A percentile compares a stretch with the other conserved stretches of the same genome.
phyloP scores from a whole-genome alignment of 768 basidiomycete species.

The Royoungia palumana region DNA sequence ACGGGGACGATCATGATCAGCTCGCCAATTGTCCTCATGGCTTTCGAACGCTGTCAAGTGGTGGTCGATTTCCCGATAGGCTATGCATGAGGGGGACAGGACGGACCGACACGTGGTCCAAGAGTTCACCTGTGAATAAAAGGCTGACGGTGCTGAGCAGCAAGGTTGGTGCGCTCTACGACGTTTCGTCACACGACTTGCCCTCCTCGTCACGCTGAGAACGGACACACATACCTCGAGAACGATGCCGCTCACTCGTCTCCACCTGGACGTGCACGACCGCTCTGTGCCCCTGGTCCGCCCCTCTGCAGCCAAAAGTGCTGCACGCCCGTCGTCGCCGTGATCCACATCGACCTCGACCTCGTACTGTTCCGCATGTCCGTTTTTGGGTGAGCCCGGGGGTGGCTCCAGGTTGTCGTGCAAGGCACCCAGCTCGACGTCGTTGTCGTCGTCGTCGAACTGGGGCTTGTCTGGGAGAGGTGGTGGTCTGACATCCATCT shows the following conservation, averaged over 20 bases:
- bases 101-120: conserved; percentile 81
- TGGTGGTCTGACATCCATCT: neutral
- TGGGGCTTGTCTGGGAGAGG: neutral
- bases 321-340: conserved; percentile 41
- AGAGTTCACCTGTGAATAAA: conserved; percentile 85
- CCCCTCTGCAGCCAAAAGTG: conserved; percentile 40
- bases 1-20: conserved; percentile 96
- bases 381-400: conserved; percentile 7
- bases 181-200: conserved; percentile 2
- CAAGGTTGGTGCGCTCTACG: conserved; percentile 82
- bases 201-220: neutral
- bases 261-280: conserved; percentile 40
- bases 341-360: conserved; percentile 31
- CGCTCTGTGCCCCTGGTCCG: conserved; percentile 28
- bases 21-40: conserved; percentile 88
- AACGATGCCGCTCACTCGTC: conserved; percentile 58
- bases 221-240: conserved; percentile 54
- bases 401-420: conserved; percentile 26
- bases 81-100: neutral
- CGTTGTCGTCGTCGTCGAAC: conserved; percentile 2
- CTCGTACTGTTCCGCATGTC: conserved; percentile 23
- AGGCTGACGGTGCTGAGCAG: conserved; percentile 80
- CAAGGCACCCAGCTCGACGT: conserved; percentile 34
- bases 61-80: conserved; percentile 4
- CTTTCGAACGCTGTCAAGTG: conserved; percentile 70